Base-by-base conservation (phyloP, 768 basidiomycete genomes). In the Myochromella boudieri region DNA sequence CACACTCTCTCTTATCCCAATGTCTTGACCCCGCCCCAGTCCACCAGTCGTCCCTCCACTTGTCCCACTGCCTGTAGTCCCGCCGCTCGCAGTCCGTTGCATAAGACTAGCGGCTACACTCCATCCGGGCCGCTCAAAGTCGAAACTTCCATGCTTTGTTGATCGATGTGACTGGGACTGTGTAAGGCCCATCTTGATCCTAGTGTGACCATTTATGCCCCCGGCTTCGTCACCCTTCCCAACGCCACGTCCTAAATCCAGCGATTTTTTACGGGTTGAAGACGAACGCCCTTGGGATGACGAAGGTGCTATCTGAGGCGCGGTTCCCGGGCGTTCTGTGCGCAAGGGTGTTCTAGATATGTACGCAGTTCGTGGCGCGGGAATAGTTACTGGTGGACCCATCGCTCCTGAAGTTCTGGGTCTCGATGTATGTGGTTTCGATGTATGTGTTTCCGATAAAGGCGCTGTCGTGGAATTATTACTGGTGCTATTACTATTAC, bases 91-190 rank as follows among this genome's bases (percentile, higher is more conserved):
- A 1, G 76, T 74, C 20, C 81, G 69, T 53, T 85, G 64, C 52
- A 70, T 63, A n/a, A 54, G 53, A 27, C 33, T 17, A 46, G 43
- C 44, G 21, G 55, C 36, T 6, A 63, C 51, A 17, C 65, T 67
- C 71, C 74, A 72, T 0, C 79, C 74, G 0, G 86, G 85, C 27
- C 85, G 71, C 63, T 88, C 87, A 54, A 88, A 87, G 58, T 88
- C 86, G 60, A 88, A 87, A 56, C 81, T 85, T 4, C 85, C 85
- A 52, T 85, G 84, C 58, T 85, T 84, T 32, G 70, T 76, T 1
- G 77, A 66, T 39, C 75, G 71, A 24, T 57, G 49, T 6, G 47
- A 44, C 49, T 42, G 6, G 33, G 33, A 34, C 6, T 41, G 46
- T 24, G 49, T 26, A 41, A 43, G 44, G 18, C 24, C 40, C 32